Evolutionary conservation across 2,329 filamentous ascomycete species (phyloP), one percentile per base, ranked within the genome.

Genomic region (Fusarium albidum): DNA sequence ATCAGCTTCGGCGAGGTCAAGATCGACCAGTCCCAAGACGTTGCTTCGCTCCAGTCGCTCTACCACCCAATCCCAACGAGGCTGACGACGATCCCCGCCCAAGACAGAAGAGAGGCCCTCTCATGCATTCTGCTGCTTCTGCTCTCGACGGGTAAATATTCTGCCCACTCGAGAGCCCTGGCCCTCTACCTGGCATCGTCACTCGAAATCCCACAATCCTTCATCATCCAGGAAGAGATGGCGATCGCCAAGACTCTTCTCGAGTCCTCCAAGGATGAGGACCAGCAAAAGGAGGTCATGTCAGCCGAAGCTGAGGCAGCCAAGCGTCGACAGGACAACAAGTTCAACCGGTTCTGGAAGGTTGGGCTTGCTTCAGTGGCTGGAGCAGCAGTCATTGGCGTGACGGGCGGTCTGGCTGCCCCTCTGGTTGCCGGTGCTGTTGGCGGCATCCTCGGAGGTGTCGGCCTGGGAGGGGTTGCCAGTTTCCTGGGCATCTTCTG

Each of bases 361-460:
- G 92, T 97, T 15, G 92, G 93, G 0, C 79, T 97, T 21, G 94
- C 93, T 0, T 91, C 90, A 9, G 91, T 96, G 0, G 92, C 91
- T 1, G 94, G 94, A 10, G 94, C 94, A 2, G 91, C 90, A 0
- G 78, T 96, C 2, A 93, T 97, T n/a, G 93, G 93, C 6, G 84
- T 97, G 4, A 96, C 92, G 0, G 93, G 93, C 14, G 93, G 93
- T 3, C 79, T 96, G n/a, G 93, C 93, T 1, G 92, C 93, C 1
- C 93, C 93, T 0, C 79, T 96, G 0, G 88, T 96, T 12, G 93
- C 93, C 5, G 92, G 92, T 5, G 92, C 92, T 0, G 81, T 97
- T 12, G 92, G 92, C 3, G 88, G 88, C 1, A 80, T 96, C 3
- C 91, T 96, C 84, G 91, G 92, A 12, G 90, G 90, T 1, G 82